Conservation (phyloP, 495 filamentous ascomycete genomes). For the Trichoderma parareesei region DNA sequence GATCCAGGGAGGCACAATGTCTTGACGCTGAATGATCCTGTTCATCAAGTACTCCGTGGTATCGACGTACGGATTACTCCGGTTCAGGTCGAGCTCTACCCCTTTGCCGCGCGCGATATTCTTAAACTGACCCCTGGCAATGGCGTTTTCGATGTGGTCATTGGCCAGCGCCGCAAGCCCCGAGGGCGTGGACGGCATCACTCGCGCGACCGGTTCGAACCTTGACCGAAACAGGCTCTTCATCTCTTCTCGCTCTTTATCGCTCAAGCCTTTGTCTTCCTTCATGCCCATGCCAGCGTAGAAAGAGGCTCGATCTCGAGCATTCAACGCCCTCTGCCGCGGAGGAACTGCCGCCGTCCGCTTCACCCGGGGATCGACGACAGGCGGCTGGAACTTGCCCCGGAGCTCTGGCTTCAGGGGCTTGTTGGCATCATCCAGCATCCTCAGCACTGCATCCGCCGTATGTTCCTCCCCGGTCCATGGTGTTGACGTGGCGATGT, state of each 20-base stretch:
- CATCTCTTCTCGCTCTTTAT: slow-evolving; percentile 59
- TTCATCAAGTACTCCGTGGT: slow-evolving; percentile 99
- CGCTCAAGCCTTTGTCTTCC: slow-evolving; percentile 29
- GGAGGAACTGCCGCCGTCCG: slow-evolving; percentile 28
- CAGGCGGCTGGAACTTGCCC: slow-evolving; percentile 37
- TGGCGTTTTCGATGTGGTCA: slow-evolving; percentile 90
- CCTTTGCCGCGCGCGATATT: slow-evolving; percentile 76
- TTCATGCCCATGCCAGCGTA: slow-evolving; percentile 53
- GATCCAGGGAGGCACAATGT: slow-evolving; percentile 79
- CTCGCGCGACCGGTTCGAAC: slow-evolving; percentile 62
- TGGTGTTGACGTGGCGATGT: slow-evolving; percentile 58
- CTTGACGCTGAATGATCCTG: slow-evolving; percentile 94
- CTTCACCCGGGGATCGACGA: slow-evolving; percentile 53
- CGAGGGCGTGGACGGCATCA: slow-evolving; percentile 69
- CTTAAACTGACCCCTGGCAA: slow-evolving; percentile 84
- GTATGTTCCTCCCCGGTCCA: slow-evolving; percentile 74
- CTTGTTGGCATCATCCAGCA: slow-evolving; percentile 79
- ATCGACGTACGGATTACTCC: slow-evolving; percentile 83
- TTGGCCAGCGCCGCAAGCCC: slow-evolving; percentile 81
- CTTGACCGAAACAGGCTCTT: slow-evolving; percentile 69
- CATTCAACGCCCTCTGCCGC: slow-evolving; percentile 61
- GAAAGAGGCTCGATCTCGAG: slow-evolving; percentile 65
- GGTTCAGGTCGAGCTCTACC: slow-evolving; percentile 68
- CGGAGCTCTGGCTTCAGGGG: slow-evolving; percentile 47
- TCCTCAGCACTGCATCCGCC: slow-evolving; percentile 72